phyloP scores from a whole-genome alignment of 2,329 filamentous ascomycete genomes.

The Thelonectria discophora region DNA sequence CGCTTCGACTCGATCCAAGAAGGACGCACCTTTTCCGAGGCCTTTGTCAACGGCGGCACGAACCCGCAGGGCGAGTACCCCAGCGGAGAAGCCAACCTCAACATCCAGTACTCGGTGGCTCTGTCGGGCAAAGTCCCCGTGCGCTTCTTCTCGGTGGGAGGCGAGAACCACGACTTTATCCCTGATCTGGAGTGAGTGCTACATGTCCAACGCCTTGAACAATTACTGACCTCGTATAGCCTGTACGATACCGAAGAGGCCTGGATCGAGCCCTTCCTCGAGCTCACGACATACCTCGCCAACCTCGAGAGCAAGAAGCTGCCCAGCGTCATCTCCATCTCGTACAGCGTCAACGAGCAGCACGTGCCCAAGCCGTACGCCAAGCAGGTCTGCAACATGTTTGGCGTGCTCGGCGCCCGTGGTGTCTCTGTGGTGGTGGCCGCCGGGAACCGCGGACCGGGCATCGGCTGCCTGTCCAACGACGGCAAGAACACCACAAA shows the following conservation, averaged over 20 bases:
- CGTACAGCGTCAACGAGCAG: slow-evolving; percentile 76
- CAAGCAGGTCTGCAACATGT: slow-evolving; percentile 60
- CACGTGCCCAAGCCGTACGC: slow-evolving; percentile 68
- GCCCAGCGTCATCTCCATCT: slow-evolving; percentile 72
- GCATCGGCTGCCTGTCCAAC: slow-evolving; percentile 49
- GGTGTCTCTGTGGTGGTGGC: slow-evolving; percentile 74
- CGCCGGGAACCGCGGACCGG: slow-evolving; percentile 64
- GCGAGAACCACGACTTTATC: slow-evolving; percentile 43
- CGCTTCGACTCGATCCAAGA: slow-evolving; percentile 61
- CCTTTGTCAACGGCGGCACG: slow-evolving; percentile 65
- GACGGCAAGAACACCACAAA: slow-evolving; percentile 46
- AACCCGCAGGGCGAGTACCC: slow-evolving; percentile 55
- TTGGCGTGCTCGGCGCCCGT: slow-evolving; percentile 70
- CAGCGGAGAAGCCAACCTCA: slow-evolving; percentile 50
- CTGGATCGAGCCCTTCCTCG: slow-evolving; percentile 73
- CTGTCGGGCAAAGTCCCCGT: slow-evolving; percentile 49
- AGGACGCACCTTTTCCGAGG: slow-evolving; percentile 65
- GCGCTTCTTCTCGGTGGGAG: slow-evolving; percentile 45
- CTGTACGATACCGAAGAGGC: slow-evolving; percentile 43
- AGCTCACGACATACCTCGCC: slow-evolving; percentile 69
- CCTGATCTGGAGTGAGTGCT: slow-evolving; percentile 48
- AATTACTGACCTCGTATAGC: background rate
- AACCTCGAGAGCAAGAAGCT: slow-evolving; percentile 61
- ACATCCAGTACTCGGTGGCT: slow-evolving; percentile 48
- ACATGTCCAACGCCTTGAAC: no score